These are phyloP conservation scores for Paramyrothecium sp. DNA, from an alignment of 2,329 filamentous ascomycete genomes.

Conservation along the genomic window DNA sequence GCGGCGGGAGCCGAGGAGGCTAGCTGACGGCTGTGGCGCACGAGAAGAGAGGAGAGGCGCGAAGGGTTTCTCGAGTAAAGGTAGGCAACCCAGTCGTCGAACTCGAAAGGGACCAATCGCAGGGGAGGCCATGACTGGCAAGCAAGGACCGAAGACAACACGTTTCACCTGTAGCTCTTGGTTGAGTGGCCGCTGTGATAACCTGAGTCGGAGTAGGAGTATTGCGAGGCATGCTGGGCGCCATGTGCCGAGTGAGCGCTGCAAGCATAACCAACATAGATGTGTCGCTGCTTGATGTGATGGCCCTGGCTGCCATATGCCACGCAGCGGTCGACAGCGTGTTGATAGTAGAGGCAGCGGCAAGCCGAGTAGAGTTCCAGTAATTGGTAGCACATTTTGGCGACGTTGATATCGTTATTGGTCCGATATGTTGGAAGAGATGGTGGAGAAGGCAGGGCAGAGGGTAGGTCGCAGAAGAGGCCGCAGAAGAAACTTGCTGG, in stretches of 20 bases:
- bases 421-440: background rate
- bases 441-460: background rate
- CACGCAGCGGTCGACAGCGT: constrained; percentile 80
- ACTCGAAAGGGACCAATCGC: constrained; percentile 40
- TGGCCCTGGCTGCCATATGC: constrained; percentile 75
- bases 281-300: constrained; percentile 67
- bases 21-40: constrained; percentile 40
- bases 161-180: constrained; percentile 50
- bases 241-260: constrained; percentile 28
- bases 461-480: background rate
- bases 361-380: constrained; percentile 85
- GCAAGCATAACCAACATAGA: constrained; percentile 83
- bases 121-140: constrained; percentile 39
- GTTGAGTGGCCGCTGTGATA: constrained; percentile 50
- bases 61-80: constrained; percentile 49
- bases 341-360: constrained; percentile 83
- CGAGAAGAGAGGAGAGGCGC: constrained; percentile 47
- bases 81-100: constrained; percentile 45
- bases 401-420: background rate
- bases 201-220: constrained; percentile 52
- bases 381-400: constrained; percentile 79
- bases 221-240: constrained; percentile 36
- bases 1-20: constrained; percentile 32
- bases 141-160: constrained; percentile 50
- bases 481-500: background rate